Percentiles rank a stretch among this genome's conserved stretches.
phyloP scores from a whole-genome alignment of 2,329 filamentous ascomycete genomes.

The Acephala macrosclerotiorum region DNA sequence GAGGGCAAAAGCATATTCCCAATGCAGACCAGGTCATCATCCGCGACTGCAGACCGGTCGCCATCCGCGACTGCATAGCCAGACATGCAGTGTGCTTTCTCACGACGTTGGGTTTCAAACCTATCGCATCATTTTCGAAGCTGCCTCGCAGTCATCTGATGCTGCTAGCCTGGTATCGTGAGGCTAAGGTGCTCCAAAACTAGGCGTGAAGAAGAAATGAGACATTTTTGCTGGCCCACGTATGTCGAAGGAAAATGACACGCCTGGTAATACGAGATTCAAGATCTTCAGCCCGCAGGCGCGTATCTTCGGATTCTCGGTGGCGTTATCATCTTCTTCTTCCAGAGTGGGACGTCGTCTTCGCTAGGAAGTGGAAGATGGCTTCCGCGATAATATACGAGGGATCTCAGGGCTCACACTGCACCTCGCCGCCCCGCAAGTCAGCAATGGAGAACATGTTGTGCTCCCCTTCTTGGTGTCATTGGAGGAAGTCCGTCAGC shows the following conservation, averaged over 20 bases:
- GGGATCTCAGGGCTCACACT: conserved; percentile 1
- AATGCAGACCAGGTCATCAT: not conserved
- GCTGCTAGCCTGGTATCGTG: conserved; percentile 8
- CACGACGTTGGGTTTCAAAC: not conserved
- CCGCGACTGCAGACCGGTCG: not conserved
- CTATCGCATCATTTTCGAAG: not conserved
- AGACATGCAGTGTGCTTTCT: conserved; percentile 7
- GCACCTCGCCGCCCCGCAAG: conserved; percentile 10
- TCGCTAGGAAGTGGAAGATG: not conserved
- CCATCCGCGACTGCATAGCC: not conserved
- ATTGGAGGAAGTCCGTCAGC: not conserved
- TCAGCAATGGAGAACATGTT: not conserved
- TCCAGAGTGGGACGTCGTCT: not conserved
- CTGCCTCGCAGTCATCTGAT: conserved; percentile 11
- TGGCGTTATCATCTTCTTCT: conserved; percentile 5
- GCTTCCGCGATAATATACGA: conserved; percentile 1
- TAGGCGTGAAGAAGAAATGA: conserved; percentile 6
- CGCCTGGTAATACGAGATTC: conserved; percentile 32
- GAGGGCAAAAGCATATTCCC: not conserved
- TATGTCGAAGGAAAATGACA: conserved; percentile 26
- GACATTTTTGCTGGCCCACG: conserved; percentile 19
- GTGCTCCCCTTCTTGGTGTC: not conserved
- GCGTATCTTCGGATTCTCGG: conserved; percentile 6
- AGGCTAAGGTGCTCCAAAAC: conserved; percentile 3
- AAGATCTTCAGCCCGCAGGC: conserved; percentile 23